phyloP scores from a whole-genome alignment of 257 asterid species.

The Salvia rosmarinus region DNA sequence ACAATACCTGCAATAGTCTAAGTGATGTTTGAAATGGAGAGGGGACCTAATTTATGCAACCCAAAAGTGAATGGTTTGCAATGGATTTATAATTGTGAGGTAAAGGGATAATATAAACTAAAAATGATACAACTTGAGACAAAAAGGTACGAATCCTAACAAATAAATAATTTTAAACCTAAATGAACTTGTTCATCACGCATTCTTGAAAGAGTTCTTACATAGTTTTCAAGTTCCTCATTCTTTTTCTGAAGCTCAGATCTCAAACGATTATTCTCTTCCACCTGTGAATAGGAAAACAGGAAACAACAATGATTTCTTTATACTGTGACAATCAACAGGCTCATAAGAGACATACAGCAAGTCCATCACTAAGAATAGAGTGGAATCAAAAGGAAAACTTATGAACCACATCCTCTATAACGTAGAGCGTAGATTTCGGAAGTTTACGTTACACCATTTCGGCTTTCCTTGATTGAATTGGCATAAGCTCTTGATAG shows the following conservation, averaged over 20 bases:
- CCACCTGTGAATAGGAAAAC: constrained; percentile 63
- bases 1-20: too few relatives aligned
- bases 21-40: neutral
- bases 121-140: neutral
- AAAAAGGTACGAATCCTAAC: constrained; percentile 6
- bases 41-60: neutral
- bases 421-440: neutral
- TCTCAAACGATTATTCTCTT: constrained; percentile 83
- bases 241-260: constrained; percentile 75
- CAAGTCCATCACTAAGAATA: constrained; percentile 20
- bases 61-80: constrained; percentile 2
- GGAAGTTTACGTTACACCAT: neutral
- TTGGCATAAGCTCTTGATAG: neutral
- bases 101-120: neutral
- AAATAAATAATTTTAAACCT: constrained; percentile 16
- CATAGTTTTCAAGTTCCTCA: constrained; percentile 75
- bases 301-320: constrained; percentile 13
- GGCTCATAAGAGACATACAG: constrained; percentile 8
- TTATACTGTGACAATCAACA: constrained; percentile 16
- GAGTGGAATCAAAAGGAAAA: neutral
- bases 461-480: constrained; percentile 8
- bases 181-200: neutral
- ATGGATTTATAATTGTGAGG: constrained; percentile 19
- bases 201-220: constrained; percentile 49
- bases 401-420: neutral